These are phyloP conservation scores for Fomitopsis betulina DNA, from an alignment of 1,284 basidiomycete genomes.

Conservation along the genomic window DNA sequence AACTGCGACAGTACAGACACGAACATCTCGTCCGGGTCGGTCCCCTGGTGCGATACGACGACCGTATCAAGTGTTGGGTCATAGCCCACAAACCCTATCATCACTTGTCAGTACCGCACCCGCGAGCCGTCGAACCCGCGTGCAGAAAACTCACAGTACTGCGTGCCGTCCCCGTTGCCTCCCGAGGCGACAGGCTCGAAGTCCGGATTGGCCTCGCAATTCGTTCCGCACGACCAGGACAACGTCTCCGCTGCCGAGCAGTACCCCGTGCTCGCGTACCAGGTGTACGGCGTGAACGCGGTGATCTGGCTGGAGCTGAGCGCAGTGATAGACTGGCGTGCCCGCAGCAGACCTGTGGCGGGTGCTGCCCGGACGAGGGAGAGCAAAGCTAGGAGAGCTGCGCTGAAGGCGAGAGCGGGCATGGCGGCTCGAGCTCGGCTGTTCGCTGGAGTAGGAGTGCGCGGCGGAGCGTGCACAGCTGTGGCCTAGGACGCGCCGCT, in stretches of 20 bases:
- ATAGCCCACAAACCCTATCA: slow-evolving; percentile 42
- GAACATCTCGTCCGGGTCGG: slow-evolving; percentile 43
- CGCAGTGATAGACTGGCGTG: slow-evolving; percentile 31
- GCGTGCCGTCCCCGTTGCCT: slow-evolving; percentile 48
- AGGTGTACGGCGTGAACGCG: slow-evolving; percentile 47
- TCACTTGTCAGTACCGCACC: background rate
- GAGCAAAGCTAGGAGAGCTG: too few species aligned
- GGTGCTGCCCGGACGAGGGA: slow-evolving; percentile 10
- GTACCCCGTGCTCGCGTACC: slow-evolving; percentile 52
- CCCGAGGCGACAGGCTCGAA: slow-evolving; percentile 58
- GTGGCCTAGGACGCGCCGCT: background rate
- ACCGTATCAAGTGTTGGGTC: slow-evolving; percentile 37
- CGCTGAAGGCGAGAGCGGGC: slow-evolving; percentile 8
- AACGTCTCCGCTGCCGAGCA: slow-evolving; percentile 41
- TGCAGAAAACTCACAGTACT: too few species aligned
- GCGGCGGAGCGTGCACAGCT: background rate
- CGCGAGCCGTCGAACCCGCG: too few species aligned
- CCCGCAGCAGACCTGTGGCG: slow-evolving; percentile 4
- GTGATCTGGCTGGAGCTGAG: slow-evolving; percentile 43
- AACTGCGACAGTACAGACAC: too few species aligned
- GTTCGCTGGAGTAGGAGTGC: background rate
- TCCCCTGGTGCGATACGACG: slow-evolving; percentile 51
- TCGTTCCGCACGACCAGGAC: slow-evolving; percentile 53
- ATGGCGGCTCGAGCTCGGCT: background rate
- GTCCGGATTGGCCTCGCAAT: slow-evolving; percentile 45